phyloP scores from a whole-genome alignment of 73 alveolate species.

The Blepharisma stoltei region DNA sequence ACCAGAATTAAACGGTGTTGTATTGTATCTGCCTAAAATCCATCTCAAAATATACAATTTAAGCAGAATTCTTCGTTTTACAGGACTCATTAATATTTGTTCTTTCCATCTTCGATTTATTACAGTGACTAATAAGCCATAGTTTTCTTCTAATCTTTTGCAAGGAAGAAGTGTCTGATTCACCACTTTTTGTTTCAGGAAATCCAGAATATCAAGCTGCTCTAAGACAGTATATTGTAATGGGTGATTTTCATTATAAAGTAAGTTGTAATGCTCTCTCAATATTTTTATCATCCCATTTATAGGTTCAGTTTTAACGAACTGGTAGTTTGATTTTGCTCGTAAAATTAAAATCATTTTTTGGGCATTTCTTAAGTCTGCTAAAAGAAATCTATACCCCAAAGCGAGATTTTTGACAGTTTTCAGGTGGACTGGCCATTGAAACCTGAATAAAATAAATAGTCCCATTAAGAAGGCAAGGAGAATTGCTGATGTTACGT shows the following conservation, averaged over 20 bases:
- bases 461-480: not conserved
- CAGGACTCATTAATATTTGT: not conserved
- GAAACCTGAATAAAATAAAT: not conserved
- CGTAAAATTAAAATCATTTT: not conserved
- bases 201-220: not conserved
- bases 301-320: not conserved
- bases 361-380: constrained; percentile 2
- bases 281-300: not conserved
- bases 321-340: not conserved
- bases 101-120: constrained; percentile 6
- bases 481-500: not conserved
- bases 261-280: not conserved
- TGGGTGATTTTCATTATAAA: not conserved
- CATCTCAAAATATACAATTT: not conserved
- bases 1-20: not conserved
- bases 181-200: not conserved
- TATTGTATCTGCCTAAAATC: not conserved
- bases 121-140: not conserved
- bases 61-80: not conserved
- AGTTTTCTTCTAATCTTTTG: not conserved
- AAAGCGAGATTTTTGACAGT: not conserved
- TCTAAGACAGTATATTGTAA: not conserved
- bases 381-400: not conserved
- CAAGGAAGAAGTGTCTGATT: not conserved
- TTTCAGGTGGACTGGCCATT: not conserved